A percentile compares a stretch with the other conserved stretches of the same genome.
These are phyloP conservation scores for Scenedesmus sp. DNA, from an alignment of 163 green algal species.

Conservation along the genomic window DNA sequence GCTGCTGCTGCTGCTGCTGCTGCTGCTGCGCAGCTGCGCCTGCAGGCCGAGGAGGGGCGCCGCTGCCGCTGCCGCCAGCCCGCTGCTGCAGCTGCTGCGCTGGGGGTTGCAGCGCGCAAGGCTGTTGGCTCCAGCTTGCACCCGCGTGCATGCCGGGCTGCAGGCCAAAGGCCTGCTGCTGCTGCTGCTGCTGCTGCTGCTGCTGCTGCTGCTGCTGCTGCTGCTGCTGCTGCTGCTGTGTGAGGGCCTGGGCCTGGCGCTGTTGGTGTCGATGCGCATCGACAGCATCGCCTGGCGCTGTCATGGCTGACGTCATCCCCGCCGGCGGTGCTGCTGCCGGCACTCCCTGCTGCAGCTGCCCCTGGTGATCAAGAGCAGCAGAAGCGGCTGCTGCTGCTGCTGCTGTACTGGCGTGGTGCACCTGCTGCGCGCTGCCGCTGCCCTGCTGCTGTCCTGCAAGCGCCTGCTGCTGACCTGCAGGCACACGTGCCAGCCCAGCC, in stretches of 20 bases:
- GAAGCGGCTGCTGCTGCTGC: background rate
- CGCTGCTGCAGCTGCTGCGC: constrained; percentile 17
- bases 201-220: background rate
- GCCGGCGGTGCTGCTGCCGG: background rate
- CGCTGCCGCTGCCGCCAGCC: background rate
- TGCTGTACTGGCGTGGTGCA: background rate
- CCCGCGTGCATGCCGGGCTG: background rate
- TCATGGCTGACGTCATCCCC: background rate
- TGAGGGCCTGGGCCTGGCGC: background rate
- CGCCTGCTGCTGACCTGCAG: background rate
- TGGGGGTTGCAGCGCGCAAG: background rate
- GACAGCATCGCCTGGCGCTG: background rate
- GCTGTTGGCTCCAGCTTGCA: background rate
- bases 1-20: constrained; percentile 12
- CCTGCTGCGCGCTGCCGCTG: background rate
- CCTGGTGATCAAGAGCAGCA: background rate
- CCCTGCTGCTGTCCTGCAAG: background rate
- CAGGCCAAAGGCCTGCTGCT: background rate
- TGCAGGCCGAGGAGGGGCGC: background rate
- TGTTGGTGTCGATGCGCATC: background rate
- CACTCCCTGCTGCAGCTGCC: background rate
- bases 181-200: too few relatives aligned
- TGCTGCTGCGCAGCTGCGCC: background rate
- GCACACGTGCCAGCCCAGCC: background rate
- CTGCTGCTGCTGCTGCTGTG: constrained; percentile 6